phyloP scores from a whole-genome alignment of 306 rosid species.

The Corylus heterophylla region DNA sequence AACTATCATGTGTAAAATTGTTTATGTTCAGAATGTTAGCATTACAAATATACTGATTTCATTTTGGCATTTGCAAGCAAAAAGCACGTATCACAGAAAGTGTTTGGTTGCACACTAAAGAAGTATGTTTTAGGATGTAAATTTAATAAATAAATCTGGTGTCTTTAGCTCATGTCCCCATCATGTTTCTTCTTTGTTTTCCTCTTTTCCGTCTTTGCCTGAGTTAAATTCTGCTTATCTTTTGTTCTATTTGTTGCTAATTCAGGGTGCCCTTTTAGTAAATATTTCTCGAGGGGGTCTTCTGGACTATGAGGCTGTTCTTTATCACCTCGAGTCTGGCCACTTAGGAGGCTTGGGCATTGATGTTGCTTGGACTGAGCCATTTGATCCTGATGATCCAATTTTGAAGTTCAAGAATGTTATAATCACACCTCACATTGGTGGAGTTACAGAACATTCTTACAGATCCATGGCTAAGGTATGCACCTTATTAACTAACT shows the following conservation, averaged over 20 bases:
- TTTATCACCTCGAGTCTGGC: slow-evolving; percentile 53
- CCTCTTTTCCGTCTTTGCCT: neutral
- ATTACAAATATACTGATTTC: neutral
- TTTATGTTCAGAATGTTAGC: neutral
- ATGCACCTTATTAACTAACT: slow-evolving; percentile 14
- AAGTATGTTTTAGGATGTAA: neutral
- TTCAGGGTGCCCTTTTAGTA: slow-evolving; percentile 82
- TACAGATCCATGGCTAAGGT: slow-evolving; percentile 91
- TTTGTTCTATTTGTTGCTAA: slow-evolving; percentile 4
- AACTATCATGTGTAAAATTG: neutral
- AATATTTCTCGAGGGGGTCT: slow-evolving; percentile 78
- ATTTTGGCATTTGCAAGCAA: too few relatives aligned
- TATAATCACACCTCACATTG: slow-evolving; percentile 84
- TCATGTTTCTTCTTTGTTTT: neutral
- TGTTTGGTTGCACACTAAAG: neutral
- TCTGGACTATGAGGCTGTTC: slow-evolving; percentile 65
- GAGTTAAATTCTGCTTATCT: neutral
- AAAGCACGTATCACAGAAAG: neutral
- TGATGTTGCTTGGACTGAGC: slow-evolving; percentile 93
- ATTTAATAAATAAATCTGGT: too few relatives aligned
- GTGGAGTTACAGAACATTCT: slow-evolving; percentile 79
- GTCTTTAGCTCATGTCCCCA: neutral
- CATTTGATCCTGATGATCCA: slow-evolving; percentile 71
- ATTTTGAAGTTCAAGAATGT: slow-evolving; percentile 71
- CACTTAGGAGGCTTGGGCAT: slow-evolving; percentile 87